phyloP scores from a whole-genome alignment of 208 protist species.

The Leishmania arabica region DNA sequence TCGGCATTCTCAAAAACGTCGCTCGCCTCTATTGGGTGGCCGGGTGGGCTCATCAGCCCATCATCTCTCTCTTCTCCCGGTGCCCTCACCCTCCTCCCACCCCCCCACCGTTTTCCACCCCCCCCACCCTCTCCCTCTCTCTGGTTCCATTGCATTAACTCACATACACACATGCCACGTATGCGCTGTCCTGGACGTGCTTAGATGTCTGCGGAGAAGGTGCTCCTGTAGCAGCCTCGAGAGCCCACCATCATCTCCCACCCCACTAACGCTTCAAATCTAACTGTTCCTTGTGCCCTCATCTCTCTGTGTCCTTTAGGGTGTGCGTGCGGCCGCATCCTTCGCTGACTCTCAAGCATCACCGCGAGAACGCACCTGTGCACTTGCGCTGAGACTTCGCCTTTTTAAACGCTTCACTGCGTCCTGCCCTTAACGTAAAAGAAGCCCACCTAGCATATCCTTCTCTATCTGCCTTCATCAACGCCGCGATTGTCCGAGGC shows the following conservation, averaged over 20 bases:
- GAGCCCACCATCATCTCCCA: background rate
- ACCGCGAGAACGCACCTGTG: background rate
- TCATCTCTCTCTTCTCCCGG: background rate
- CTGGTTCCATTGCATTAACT: background rate
- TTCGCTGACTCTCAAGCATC: background rate
- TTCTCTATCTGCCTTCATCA: background rate
- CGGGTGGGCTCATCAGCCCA: background rate
- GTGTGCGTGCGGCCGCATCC: background rate
- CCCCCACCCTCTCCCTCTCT: background rate
- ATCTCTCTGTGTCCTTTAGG: background rate
- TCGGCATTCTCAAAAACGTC: background rate
- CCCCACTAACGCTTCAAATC: background rate
- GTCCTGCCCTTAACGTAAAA: background rate
- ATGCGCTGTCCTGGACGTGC: background rate
- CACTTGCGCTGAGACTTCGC: background rate
- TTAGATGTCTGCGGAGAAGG: conserved; percentile 12
- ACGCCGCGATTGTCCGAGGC: background rate
- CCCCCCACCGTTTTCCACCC: background rate
- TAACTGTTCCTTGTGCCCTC: background rate
- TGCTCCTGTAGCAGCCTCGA: conserved; percentile 1
- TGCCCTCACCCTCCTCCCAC: background rate
- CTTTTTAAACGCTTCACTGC: background rate
- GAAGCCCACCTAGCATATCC: background rate
- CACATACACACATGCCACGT: background rate
- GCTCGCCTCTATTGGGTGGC: background rate